phyloP scores from a whole-genome alignment of 371 early-diverging fungal genomes.

The Rhizomucor pusillus region DNA sequence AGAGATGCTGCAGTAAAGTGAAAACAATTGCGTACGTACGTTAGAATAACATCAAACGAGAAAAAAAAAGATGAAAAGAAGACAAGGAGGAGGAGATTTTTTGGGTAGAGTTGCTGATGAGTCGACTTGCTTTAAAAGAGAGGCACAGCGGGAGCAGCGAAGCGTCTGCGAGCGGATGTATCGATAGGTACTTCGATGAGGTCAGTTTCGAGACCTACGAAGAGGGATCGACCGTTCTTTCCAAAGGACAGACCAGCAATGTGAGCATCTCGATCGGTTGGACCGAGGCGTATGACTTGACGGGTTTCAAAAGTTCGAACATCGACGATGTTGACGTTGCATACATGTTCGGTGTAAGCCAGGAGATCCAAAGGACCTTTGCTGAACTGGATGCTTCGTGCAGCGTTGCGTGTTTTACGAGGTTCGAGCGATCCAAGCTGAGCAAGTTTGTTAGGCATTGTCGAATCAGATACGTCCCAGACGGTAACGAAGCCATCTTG shows the following conservation, averaged over 20 bases:
- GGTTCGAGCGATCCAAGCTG: constrained; percentile 21
- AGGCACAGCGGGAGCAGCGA: neutral
- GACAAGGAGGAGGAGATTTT: no score
- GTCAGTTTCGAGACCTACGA: constrained; percentile 25
- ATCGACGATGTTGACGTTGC: constrained; percentile 77
- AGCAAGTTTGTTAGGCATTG: constrained; percentile 42
- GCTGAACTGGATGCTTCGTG: constrained; percentile 23
- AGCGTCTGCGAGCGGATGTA: constrained; percentile 17
- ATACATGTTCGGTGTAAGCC: constrained; percentile 56
- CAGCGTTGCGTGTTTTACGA: constrained; percentile 18
- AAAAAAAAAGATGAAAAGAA: no score
- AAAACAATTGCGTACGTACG: no score
- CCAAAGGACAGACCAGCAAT: constrained; percentile 33
- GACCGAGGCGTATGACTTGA: constrained; percentile 55
- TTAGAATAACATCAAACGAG: no score
- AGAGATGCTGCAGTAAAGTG: no score
- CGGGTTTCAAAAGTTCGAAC: constrained; percentile 73
- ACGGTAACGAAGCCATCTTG: constrained; percentile 77
- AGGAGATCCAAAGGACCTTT: constrained; percentile 25
- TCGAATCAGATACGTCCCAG: constrained; percentile 55
- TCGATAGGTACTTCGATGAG: constrained; percentile 23
- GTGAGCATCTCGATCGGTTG: constrained; percentile 26
- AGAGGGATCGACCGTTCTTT: constrained; percentile 18
- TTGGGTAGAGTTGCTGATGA: no score
- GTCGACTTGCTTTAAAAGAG: neutral